Base-by-base conservation (phyloP, 768 basidiomycete species). In the Tephrocybe sp. region DNA sequence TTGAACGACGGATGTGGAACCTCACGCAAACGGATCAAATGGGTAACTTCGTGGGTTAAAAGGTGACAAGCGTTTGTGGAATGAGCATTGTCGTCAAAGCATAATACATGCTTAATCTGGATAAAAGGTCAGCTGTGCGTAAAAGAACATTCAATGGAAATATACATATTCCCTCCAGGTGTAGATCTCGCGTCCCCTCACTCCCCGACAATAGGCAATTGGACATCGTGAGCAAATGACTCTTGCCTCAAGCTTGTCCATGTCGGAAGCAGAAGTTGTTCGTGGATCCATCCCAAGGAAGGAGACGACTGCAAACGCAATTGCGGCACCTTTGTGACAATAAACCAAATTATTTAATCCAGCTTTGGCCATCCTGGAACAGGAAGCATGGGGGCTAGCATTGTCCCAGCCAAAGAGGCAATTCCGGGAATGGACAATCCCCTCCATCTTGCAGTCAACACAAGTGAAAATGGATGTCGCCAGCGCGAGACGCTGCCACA, bases 21-120 rank as follows among this genome's bases (percentile, higher is more conserved):
- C 36, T 65, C 64, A 32, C 61, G 62, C 34, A 62, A 59, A 17
- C 43, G 48, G 20, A 62, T 58, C n/a, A 63, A 59, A 37, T 49
- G 48, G 0, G 62, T 45, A 24, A 57, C 62, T 39, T 55, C 54
- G 4, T 56, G 53, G 2, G 59, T 59, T 11, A 65, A 51, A 12
- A 65, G 57, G 14, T 53, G 33, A 60, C 62, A 65, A 9, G 41
- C 54, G 51, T 55, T 17, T 14, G n/a, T 41, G 1, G n/a, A n/a
- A n/a, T n/a, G n/a, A n/a, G n/a, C n/a, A n/a, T n/a, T n/a, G n/a
- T n/a, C n/a, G n/a, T n/a, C n/a, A n/a, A n/a, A n/a, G n/a, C n/a
- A n/a, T n/a, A n/a, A 18, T 3, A 25, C 38, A 34, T 10, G n/a
- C 23, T 25, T 23, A 8, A 20, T 47, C 46, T 12, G 34, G n/a